Evolutionary conservation across 352 stramenopile species (phyloP), one percentile per base, ranked within the genome.

Genomic region (Pythium phragmiticola): DNA sequence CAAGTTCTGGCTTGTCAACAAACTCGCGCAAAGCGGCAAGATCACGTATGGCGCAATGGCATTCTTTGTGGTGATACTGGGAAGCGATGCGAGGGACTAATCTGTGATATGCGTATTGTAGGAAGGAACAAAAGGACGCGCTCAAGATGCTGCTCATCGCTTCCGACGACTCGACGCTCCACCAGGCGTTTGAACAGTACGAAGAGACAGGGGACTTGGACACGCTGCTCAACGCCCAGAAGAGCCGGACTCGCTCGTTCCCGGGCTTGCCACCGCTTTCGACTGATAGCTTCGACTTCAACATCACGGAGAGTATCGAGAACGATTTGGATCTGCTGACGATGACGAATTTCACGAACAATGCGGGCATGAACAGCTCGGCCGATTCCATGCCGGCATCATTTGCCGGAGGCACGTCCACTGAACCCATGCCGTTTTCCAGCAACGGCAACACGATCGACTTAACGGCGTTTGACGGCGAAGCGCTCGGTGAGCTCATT

Each of bases 1-100:
- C 69, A 93, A 93, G 69, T 93, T 90, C 48, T 91, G 80, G 84
- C 84, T 91, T 39, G 78, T 93, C 36, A 91, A 93, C 75, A 91
- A 89, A 46, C 76, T 93, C 46, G 84, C 84, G 12, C 73, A 80
- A 39, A 90, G 77, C 61, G 84, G 84, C 37, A 89, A 88, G 71
- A 93, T 93, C 73, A 81, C 66, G 77, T 87, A 62, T 34, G 76
- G 70, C 30, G 2, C n/a, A 26, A 6, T 17, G 9, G 36, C 3
- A 3, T 12, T 36, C 19, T 42, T 8, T 57, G 7, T 52, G 17
- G 45, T 5, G 26, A 30, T 1, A 30, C 26, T 30, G 19, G 51
- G 17, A 34, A 26, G 33, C 28, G 11, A 45, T n/a, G 8, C 7
- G 16, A 30, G 34, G 16, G 30, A 30, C 36, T 61, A 23, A 63